phyloP scores from a whole-genome alignment of 164 flowering plant species.

The Nymphaea colorata region DNA sequence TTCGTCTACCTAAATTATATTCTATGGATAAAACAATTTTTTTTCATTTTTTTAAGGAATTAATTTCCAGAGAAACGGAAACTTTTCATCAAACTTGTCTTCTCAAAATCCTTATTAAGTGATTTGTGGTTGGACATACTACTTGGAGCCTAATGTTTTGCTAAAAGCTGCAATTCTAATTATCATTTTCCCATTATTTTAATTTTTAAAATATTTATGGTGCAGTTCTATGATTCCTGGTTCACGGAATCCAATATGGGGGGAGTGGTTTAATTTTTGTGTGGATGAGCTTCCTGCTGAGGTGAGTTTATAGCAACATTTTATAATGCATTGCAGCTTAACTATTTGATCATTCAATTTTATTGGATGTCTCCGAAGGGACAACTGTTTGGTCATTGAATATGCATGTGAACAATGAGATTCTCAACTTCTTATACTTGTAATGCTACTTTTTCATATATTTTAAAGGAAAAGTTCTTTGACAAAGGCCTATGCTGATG shows the following conservation, averaged over 20 bases:
- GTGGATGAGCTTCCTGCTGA: constrained; percentile 89
- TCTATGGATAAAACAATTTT: no score
- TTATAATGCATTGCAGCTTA: neutral
- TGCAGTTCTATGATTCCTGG: constrained; percentile 98
- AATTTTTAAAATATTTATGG: neutral
- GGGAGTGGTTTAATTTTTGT: constrained; percentile 89
- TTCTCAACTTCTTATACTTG: neutral
- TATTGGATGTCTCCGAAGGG: neutral
- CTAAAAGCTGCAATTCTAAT: neutral
- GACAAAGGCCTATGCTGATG: no score
- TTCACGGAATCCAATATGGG: constrained; percentile 99
- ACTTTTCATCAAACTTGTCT: no score
- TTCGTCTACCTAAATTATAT: no score
- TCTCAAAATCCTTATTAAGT: no score
- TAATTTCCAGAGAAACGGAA: no score
- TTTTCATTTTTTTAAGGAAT: no score
- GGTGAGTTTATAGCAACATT: constrained; percentile 25
- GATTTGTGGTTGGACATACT: no score
- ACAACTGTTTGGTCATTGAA: neutral
- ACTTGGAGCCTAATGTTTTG: no score
- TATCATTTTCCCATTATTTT: neutral
- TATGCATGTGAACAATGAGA: neutral
- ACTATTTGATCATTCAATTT: neutral
- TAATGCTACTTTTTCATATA: neutral
- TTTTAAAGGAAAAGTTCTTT: neutral